Evolutionary conservation across 2,329 filamentous ascomycete genomes (phyloP), one percentile per base, ranked within the genome.

Genomic region (Rutstroemia sp.): DNA sequence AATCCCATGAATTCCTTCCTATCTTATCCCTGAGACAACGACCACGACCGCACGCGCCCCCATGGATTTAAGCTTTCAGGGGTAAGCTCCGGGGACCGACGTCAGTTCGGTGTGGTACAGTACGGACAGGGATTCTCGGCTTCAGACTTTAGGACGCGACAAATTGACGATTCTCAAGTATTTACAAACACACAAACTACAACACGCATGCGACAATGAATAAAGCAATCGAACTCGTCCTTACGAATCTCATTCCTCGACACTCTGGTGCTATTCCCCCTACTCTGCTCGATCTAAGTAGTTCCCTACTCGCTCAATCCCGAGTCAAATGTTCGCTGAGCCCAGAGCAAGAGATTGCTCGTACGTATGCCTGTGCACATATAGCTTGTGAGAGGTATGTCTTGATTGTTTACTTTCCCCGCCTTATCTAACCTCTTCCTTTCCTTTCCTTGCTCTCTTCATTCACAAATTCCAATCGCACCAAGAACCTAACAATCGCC

Each of bases 261-360:
- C 80, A 88, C 66, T 83, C 83, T 60, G 79, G 81, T 30, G 75
- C 81, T 48, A 74, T 92, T 0, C 88, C 89, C 0, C 75, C 78
- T 10, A 77, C 83, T n/a, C 81, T 95, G 5, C 71, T 89, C 57
- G 82, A 88, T 57, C 78, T 92, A 9, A 84, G 89, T 1, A 76
- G 79, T 51, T 89, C 86, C 8, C 76, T 95, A 6, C 80, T 95
- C 46, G 85, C 88, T 2, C 90, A 94, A 71, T 95, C 90, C 12
- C 83, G 89, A 37, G 83, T 84, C 67, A 85, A 84, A 65, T 89
- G 89, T 50, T 85, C 83, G 66, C 76, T 96, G 53, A 95, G 91
- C 69, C 79, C 84, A 3, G 89, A 95, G 56, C 91, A 96, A 70
- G 92, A 96, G 70, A 84, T 94, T 61, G 89, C 87, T n/a, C 81